Base-by-base conservation (phyloP, 169 alveolate species). In the Condylostoma magnum region DNA sequence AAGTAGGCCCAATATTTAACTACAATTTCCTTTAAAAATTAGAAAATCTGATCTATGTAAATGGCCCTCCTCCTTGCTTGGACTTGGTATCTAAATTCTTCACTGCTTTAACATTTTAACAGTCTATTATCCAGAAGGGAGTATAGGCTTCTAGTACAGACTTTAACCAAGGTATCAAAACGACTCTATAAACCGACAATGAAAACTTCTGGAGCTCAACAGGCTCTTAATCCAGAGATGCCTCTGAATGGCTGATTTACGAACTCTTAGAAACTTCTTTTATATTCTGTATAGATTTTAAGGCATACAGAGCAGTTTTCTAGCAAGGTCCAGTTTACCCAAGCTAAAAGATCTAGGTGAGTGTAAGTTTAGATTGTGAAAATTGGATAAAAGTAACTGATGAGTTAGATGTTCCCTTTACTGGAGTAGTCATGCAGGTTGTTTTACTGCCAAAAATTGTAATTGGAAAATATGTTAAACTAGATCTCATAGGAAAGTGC, bases 321-420 rank as follows among this genome's bases (percentile, higher is more conserved):
- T 55, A 58, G 38, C 56, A 31, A 34, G 70, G 70, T 6, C 25
- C 58, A 22, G 27, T 58, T 8, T 58, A 58, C 27, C 71, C 71
- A 1, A 52, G 56, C 8, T 12, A 38, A 3, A 38, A 12, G 18
- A 31, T 41, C 1, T 15, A 60, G 56, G n/a, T 60, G 10, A 18
- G 10, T 12, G 27, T 60, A 36, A 55, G 71, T 6, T 38, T 20
- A 1, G 22, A 31, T 33, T 15, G 10, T 10, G 58, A 41, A 10
- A 2, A 41, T 12, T 38, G 43, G 22, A n/a, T n/a, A 15, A 38
- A 18, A 15, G 10, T 10, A 2, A n/a, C 57, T 12, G 56, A 60
- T 8, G 30, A 36, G 28, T 60, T 37, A 15, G 52, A 37, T 38
- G 71, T 60, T 10, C 34, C 12, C 8, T 1, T 41, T 8, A 60